phyloP scores from a whole-genome alignment of 1,284 basidiomycete species.

The Gymnopus androsaceus region DNA sequence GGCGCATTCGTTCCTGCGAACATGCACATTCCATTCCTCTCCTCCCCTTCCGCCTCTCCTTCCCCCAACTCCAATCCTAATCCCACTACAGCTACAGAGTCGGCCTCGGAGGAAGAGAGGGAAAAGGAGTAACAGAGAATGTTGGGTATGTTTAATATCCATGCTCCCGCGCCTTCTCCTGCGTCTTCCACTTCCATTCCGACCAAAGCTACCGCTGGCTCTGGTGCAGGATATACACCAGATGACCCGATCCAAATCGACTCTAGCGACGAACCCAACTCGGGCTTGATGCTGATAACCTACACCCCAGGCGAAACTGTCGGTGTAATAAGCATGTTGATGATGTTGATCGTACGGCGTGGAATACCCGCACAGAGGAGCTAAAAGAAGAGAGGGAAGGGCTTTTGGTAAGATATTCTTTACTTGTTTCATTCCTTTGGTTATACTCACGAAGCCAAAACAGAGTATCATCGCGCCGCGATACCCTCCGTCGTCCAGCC shows the following conservation, averaged over 20 bases:
- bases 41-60: too few species aligned
- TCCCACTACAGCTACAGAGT: too few species aligned
- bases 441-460: not conserved
- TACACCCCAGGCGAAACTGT: not conserved
- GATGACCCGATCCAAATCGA: constrained; percentile 2
- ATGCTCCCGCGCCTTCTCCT: not conserved
- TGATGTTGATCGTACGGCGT: not conserved
- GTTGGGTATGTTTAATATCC: not conserved
- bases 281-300: not conserved
- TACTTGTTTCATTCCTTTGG: not conserved
- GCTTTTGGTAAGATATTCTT: not conserved
- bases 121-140: not conserved
- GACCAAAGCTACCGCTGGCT: not conserved
- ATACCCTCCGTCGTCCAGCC: not conserved
- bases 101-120: too few species aligned
- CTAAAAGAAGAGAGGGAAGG: not conserved
- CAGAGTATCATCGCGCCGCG: constrained; percentile 10
- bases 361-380: not conserved
- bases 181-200: not conserved
- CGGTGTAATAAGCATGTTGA: not conserved
- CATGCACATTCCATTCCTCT: not conserved
- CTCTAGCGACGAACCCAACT: not conserved
- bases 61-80: too few species aligned
- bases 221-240: not conserved
- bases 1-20: not conserved